Evolutionary conservation across 495 filamentous ascomycete species (phyloP), one percentile per base, ranked within the genome.

Genomic region (Penicillium dipodomyicola): DNA sequence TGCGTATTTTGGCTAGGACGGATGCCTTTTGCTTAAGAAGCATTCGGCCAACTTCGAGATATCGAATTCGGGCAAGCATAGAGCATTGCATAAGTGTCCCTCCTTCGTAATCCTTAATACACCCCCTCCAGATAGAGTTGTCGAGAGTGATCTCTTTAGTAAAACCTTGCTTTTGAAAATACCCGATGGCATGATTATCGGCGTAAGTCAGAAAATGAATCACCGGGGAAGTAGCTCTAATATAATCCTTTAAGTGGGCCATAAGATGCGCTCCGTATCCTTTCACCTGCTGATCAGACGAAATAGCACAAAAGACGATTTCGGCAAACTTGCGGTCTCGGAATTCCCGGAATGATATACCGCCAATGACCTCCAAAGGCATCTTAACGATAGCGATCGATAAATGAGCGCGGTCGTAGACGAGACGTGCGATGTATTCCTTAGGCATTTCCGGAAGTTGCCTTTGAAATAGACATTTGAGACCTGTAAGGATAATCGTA

Each of bases 121-220:
- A 98, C 22, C 94, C 94, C 95, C 97, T 98, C 94, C 94, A 98
- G n/a, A 90, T 86, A 5, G 87, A 83, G 64, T 84, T 88, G 42
- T 92, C 89, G 2, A 98, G 83, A 0, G 91, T 96, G 62, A 98
- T 97, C 59, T 98, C 91, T 69, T 98, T 98, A 0, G 95, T 97
- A 63, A 98, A 98, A 0, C 94, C 94, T 71, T 98, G 94, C 72
- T 98, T 98, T 70, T 97, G 95, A 77, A 98, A 98, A 67, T 97
- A 98, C 8, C 95, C 94, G 59, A 97, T 98, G 20, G 94, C 94
- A 67, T 97, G 97, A 69, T 98, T 98, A 71, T 98, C 95, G 47
- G 94, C 94, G 62, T 98, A 98, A 8, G 94, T 98, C 12, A 98
- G 82, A 76, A 98, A 97, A 72, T 98, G 91, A 90, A 96, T 96